Evolutionary conservation across 1,284 basidiomycete species (phyloP).

Genomic region (Chondrostereum purpureum): DNA sequence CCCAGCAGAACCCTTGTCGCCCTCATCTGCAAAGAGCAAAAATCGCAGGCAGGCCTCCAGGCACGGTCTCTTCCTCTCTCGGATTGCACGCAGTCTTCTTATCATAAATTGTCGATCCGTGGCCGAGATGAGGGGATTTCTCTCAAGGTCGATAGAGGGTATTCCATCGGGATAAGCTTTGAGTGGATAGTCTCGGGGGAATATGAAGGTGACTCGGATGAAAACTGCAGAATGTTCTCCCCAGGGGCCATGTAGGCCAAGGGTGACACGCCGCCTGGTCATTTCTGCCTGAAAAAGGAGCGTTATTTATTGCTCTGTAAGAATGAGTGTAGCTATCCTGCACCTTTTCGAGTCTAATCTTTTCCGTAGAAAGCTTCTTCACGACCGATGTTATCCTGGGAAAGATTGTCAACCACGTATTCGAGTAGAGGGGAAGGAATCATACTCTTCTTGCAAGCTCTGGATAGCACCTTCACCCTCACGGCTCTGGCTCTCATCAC

Average conservation of each 20-base stretch:
- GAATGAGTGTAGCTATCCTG: conserved; percentile 7
- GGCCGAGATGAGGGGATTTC: conserved; percentile 72
- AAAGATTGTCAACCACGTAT: background rate
- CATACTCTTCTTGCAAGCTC: conserved; percentile 75
- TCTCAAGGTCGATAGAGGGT: conserved; percentile 78
- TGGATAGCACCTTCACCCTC: conserved; percentile 40
- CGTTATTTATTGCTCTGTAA: conserved; percentile 3
- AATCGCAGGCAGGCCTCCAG: conserved; percentile 79
- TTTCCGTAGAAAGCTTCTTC: conserved; percentile 61
- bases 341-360: conserved; percentile 84
- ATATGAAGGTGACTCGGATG: conserved; percentile 86
- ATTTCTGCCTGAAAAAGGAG: conserved; percentile 77
- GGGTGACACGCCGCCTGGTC: conserved; percentile 71
- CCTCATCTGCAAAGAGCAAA: conserved; percentile 64
- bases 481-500: conserved; percentile 13
- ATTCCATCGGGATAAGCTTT: conserved; percentile 52
- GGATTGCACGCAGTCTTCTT: conserved; percentile 65
- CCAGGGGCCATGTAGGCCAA: conserved; percentile 89
- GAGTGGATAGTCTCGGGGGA: conserved; percentile 80
- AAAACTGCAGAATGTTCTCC: conserved; percentile 75
- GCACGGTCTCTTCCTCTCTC: conserved; percentile 68
- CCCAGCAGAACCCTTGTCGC: conserved; percentile 33
- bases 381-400: conserved; percentile 72
- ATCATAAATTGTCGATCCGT: conserved; percentile 73
- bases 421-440: too few relatives aligned